Base-by-base conservation (phyloP, 805 yeast genomes). In the Trichomonascus vanleenenianus region DNA sequence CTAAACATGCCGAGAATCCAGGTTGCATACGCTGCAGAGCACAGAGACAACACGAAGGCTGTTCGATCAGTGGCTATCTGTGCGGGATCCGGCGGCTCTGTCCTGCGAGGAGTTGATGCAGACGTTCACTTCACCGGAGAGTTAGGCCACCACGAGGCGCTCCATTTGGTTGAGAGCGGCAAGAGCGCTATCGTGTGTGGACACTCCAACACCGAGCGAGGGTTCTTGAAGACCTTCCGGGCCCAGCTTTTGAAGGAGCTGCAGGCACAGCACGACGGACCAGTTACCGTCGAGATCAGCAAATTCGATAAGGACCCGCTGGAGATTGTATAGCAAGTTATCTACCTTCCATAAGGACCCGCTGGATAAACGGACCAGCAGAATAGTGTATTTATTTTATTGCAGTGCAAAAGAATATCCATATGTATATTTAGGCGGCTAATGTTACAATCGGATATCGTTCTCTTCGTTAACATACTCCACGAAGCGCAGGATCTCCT, bases 191-290 rank as follows among this genome's bases (percentile, higher is more conserved):
- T 93, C 40, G 76, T 79, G 2, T 84, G 95, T 56, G 91, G 91
- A 56, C 98, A 93, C 58, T 76, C 95, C 15, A 91, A 91, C 61
- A 86, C 96, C 0, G 98, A 93, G 64, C 71, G 98, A 46, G 95
- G 95, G 0, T 93, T 81, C 58, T 67, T 93, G 50, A 39, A 57
- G 19, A 72, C 66, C 1, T 68, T 85, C 54, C 71, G 74, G 61
- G 48, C 60, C 19, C 80, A 76, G 57, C 68, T 86, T 47, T 47
- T 44, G 20, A 44, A 52, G 2, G 81, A 75, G 52, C 65, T 78
- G 35, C 43, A 45, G 14, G 31, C 42, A 2, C 63, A 62, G 1
- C 62, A 55, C 15, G 68, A 64, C 12, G 48, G 47, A 12, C 33
- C 44, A 6, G 69, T 73, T 16, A 70, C 65, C 1, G 66, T 81